Percentiles rank a stretch among this genome's conserved stretches.
These are phyloP conservation scores for Oryza glaberrima DNA, from an alignment of 176 grass and related monocot species.

Conservation along the genomic window DNA sequence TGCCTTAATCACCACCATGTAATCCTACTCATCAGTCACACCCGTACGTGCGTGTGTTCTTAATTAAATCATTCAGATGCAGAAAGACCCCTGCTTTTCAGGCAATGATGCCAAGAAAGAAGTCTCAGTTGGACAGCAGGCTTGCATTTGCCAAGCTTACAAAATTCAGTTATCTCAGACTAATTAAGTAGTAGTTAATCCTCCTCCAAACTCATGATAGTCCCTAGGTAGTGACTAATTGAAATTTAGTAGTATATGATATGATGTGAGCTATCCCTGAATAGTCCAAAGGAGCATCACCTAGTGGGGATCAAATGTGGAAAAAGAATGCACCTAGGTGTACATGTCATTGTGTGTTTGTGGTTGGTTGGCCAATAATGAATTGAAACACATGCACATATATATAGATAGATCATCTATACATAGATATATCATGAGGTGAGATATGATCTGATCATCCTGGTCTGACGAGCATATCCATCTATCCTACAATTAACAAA, in stretches of 20 bases:
- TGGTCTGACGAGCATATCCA: constrained; percentile 21
- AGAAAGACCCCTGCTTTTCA: background rate
- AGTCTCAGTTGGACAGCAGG: background rate
- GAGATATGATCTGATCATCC: constrained; percentile 24
- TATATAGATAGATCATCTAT: background rate
- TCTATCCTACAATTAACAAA: background rate
- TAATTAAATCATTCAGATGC: background rate
- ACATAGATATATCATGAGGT: constrained; percentile 23
- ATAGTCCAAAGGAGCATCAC: constrained; percentile 48
- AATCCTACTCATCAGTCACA: background rate
- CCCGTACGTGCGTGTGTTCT: background rate
- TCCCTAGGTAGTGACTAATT: constrained; percentile 17
- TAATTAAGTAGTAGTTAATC: background rate
- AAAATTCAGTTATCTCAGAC: background rate
- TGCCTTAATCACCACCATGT: constrained; percentile 2
- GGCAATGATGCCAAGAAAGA: background rate
- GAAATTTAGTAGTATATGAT: background rate
- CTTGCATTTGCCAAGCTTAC: background rate
- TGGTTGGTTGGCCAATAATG: constrained; percentile 29
- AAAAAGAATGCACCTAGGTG: constrained; percentile 9
- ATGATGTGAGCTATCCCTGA: background rate
- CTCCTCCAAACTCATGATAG: background rate
- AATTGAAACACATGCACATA: background rate
- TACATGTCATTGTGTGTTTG: background rate
- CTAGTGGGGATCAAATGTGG: constrained; percentile 39